A percentile compares a stretch with the other conserved stretches of the same genome.
phyloP scores from a whole-genome alignment of 805 yeast genomes.

The Myxozyma neotropica region DNA sequence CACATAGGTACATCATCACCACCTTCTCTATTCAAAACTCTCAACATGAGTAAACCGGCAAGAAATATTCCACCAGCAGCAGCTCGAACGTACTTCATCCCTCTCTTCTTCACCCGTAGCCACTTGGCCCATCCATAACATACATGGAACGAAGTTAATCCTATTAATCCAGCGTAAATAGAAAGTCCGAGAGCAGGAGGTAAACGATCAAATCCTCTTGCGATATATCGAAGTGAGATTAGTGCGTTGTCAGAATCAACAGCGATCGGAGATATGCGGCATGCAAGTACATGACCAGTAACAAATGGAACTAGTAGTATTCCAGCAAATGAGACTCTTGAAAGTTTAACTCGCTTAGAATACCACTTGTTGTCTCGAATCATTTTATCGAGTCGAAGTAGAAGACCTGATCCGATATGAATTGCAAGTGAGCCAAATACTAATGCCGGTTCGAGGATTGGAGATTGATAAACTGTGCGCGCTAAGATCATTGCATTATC shows the following conservation, averaged over 20 bases:
- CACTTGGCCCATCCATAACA: conserved; percentile 28
- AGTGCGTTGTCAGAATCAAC: conserved; percentile 68
- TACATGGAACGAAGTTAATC: conserved; percentile 21
- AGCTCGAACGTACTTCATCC: conserved; percentile 4
- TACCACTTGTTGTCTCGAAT: conserved; percentile 36
- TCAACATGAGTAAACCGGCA: conserved; percentile 9
- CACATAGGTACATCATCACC: conserved; percentile 11
- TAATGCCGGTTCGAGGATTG: conserved; percentile 53
- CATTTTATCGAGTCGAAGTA: conserved; percentile 42
- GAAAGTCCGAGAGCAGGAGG: neutral
- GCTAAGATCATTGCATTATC: conserved; percentile 60
- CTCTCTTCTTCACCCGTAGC: conserved; percentile 8
- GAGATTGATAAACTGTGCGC: conserved; percentile 61
- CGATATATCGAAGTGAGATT: conserved; percentile 55
- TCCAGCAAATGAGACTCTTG: conserved; percentile 66
- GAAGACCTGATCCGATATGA: conserved; percentile 58
- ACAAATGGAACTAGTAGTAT: conserved; percentile 53
- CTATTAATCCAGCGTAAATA: conserved; percentile 16
- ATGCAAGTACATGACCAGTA: conserved; percentile 51
- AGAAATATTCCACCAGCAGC: neutral
- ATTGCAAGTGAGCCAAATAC: conserved; percentile 51
- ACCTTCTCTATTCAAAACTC: conserved; percentile 3
- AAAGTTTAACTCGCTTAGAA: conserved; percentile 37
- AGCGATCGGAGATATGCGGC: conserved; percentile 54
- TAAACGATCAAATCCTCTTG: conserved; percentile 34